A percentile compares a stretch with the other conserved stretches of the same genome.
Evolutionary conservation across 345 rosid species (phyloP).

Genomic region (Eucalyptus polyanthemos): DNA sequence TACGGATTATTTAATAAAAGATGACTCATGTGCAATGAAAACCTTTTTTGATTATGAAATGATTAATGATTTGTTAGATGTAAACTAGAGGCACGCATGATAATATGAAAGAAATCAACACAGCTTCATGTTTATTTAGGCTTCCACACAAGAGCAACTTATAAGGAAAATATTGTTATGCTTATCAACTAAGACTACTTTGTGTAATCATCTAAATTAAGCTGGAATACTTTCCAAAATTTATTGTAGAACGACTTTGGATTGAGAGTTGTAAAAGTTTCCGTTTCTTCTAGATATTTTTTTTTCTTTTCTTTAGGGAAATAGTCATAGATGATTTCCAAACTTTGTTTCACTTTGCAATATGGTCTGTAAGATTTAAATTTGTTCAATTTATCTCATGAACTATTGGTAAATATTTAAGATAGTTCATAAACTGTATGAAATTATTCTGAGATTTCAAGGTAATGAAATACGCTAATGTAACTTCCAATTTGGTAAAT

Average conservation of each 20-base stretch:
- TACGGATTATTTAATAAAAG: too few relatives aligned
- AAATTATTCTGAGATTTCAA: accelerated
- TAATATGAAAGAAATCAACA: background rate
- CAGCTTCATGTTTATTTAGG: background rate
- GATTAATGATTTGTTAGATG: background rate
- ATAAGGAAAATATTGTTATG: background rate
- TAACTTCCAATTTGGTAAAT: background rate
- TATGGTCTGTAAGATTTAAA: accelerated
- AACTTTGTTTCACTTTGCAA: accelerated
- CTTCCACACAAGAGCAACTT: background rate
- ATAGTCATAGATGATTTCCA: accelerated
- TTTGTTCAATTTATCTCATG: accelerated
- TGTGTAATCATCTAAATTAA: background rate
- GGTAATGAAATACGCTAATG: accelerated
- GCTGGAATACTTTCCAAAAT: background rate
- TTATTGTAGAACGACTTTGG: background rate
- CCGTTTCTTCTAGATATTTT: background rate
- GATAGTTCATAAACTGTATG: accelerated
- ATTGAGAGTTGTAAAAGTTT: background rate
- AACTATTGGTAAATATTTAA: background rate
- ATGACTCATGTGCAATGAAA: background rate
- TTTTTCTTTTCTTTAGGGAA: background rate
- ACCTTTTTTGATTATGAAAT: background rate
- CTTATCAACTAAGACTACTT: background rate
- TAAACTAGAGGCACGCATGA: background rate